phyloP scores from a whole-genome alignment of 2,329 filamentous ascomycete species.

The Coniochaeta pulveracea region DNA sequence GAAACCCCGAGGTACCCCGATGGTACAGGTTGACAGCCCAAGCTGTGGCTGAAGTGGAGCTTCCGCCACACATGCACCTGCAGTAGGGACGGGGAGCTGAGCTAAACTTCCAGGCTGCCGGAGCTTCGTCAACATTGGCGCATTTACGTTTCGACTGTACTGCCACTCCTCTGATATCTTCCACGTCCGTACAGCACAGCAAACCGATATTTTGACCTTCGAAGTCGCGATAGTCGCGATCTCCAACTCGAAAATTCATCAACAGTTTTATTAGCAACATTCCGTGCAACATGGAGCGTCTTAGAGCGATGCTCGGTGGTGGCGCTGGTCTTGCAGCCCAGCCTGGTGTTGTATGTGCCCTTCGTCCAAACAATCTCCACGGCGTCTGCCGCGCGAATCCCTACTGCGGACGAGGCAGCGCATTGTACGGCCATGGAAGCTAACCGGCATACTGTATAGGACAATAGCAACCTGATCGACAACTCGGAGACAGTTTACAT shows the following conservation, averaged over 20 bases:
- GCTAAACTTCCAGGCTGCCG: slow-evolving; percentile 15
- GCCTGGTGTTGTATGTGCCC: slow-evolving; percentile 47
- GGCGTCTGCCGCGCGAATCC: neutral
- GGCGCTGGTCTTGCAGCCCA: slow-evolving; percentile 51
- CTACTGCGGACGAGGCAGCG: neutral
- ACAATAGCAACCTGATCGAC: slow-evolving; percentile 85
- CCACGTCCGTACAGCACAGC: slow-evolving; percentile 1
- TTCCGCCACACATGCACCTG: slow-evolving; percentile 4
- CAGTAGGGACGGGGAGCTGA: no score
- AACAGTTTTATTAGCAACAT: neutral
- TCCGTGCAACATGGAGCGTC: slow-evolving; percentile 63
- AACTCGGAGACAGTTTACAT: slow-evolving; percentile 99
- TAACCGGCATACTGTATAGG: slow-evolving; percentile 36
- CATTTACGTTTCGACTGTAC: neutral
- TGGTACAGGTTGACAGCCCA: neutral
- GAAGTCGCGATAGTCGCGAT: no score
- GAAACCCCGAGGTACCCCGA: neutral
- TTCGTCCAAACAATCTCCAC: no score
- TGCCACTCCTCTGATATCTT: neutral
- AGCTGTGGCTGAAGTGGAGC: neutral
- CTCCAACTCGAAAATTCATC: no score
- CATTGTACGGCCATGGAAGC: neutral
- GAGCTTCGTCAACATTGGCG: slow-evolving; percentile 18
- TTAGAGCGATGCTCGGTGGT: slow-evolving; percentile 79
- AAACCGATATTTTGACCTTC: no score